Percentiles rank a stretch among this genome's conserved stretches.
These are phyloP conservation scores for Forsythia viridissima DNA, from an alignment of 257 asterid species.

Conservation along the genomic window DNA sequence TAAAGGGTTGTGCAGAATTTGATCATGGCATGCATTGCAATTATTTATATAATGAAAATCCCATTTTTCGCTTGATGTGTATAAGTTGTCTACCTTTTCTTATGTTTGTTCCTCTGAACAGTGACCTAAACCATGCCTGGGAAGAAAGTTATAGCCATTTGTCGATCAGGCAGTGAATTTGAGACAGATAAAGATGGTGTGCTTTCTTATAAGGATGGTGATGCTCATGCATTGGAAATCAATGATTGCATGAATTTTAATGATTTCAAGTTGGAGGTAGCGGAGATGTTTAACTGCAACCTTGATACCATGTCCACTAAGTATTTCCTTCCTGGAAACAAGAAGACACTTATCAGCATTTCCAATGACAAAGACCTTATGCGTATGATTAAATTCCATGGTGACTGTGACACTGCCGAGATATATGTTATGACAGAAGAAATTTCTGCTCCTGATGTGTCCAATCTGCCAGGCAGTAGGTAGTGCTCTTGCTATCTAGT, in stretches of 20 bases:
- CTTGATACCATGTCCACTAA: conserved; percentile 56
- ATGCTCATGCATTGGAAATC: conserved; percentile 97
- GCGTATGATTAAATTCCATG: conserved; percentile 79
- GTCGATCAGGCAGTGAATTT: conserved; percentile 93
- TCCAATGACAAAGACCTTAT: conserved; percentile 92
- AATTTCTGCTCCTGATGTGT: conserved; percentile 62
- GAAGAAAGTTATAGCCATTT: conserved; percentile 78
- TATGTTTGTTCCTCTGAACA: conserved; percentile 26
- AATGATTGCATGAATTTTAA: conserved; percentile 68
- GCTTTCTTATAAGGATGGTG: conserved; percentile 79
- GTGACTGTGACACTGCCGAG: conserved; percentile 65
- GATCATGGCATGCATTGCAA: too few species aligned
- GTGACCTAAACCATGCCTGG: conserved; percentile 58
- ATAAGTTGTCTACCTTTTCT: conserved; percentile 13
- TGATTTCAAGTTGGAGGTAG: conserved; percentile 75
- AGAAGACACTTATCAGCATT: conserved; percentile 86
- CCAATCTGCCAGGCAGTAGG: conserved; percentile 95
- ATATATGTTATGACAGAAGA: conserved; percentile 77
- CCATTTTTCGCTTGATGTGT: not conserved
- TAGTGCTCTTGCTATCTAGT: conserved; percentile 40
- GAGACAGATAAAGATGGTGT: conserved; percentile 74
- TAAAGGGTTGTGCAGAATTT: too few species aligned
- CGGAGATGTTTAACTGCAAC: conserved; percentile 81
- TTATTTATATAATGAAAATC: too few species aligned
- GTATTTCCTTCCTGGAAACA: conserved; percentile 89